These are phyloP conservation scores for Chlamydomonas reinhardtii DNA, from an alignment of 163 green algal genomes.

Conservation along the genomic window DNA sequence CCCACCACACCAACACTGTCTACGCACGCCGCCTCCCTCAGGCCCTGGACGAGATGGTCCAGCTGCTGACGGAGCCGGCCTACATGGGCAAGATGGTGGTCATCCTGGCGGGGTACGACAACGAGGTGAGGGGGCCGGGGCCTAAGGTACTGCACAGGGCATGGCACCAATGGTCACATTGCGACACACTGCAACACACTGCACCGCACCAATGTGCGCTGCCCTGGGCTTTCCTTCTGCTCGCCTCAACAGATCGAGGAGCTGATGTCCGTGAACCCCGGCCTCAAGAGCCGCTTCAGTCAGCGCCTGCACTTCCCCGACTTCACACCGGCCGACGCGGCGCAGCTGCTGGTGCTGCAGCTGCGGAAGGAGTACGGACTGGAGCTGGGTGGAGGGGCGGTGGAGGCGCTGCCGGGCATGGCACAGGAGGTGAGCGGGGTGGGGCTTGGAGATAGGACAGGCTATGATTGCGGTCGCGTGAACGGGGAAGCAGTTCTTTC, in stretches of 20 bases:
- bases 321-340: slow-evolving; percentile 52
- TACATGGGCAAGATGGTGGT: slow-evolving; percentile 71
- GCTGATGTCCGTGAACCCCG: slow-evolving; percentile 65
- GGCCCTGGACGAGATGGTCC: slow-evolving; percentile 71
- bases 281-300: slow-evolving; percentile 69
- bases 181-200: too few species aligned
- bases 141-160: too few species aligned
- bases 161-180: too few species aligned
- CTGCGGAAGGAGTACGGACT: slow-evolving; percentile 49
- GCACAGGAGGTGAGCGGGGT: slow-evolving; percentile 52
- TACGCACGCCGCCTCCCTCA: neutral
- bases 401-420: slow-evolving; percentile 29
- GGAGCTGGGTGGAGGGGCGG: slow-evolving; percentile 31
- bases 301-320: slow-evolving; percentile 61
- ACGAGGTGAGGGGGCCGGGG: slow-evolving; percentile 5
- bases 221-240: too few species aligned
- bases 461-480: too few species aligned
- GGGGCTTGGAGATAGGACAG: too few species aligned
- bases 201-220: too few species aligned
- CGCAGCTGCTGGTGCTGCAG: slow-evolving; percentile 47
- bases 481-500: too few species aligned
- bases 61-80: slow-evolving; percentile 61
- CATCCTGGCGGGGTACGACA: slow-evolving; percentile 70
- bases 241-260: slow-evolving; percentile 60
- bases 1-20: too few species aligned